phyloP scores from a whole-genome alignment of 495 filamentous ascomycete genomes.

The Hyaloscypha variabilis region DNA sequence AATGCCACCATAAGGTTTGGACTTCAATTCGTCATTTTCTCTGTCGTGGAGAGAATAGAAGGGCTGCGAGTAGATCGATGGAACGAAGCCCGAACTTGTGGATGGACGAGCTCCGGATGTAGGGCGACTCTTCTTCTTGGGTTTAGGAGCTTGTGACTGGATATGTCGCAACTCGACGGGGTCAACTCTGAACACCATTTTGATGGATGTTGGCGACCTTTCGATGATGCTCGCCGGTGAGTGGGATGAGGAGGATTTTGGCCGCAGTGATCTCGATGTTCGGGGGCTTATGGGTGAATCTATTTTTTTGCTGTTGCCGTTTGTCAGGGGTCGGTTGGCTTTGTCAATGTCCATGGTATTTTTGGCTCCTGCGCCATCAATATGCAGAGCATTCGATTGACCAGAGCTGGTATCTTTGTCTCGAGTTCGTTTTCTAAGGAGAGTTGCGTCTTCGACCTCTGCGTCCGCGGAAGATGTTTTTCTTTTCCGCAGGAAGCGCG shows the following conservation, averaged over 20 bases:
- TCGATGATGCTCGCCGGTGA: conserved; percentile 37
- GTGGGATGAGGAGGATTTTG: conserved; percentile 30
- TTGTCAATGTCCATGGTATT: conserved; percentile 14
- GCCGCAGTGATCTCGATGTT: conserved; percentile 39
- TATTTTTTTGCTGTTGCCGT: conserved; percentile 23
- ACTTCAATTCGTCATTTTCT: conserved; percentile 84
- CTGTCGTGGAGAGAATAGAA: conserved; percentile 87
- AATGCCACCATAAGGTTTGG: conserved; percentile 95
- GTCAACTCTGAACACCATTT: conserved; percentile 63
- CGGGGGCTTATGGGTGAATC: conserved; percentile 22
- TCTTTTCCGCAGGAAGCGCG: conserved; percentile 83
- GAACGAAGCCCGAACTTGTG: conserved; percentile 58
- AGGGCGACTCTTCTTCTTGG: conserved; percentile 43
- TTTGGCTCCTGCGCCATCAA: conserved; percentile 19
- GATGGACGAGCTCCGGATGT: conserved; percentile 31
- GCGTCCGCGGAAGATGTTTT: conserved; percentile 57
- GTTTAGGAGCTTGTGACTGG: conserved; percentile 47
- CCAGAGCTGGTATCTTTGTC: conserved; percentile 22
- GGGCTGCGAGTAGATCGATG: conserved; percentile 58
- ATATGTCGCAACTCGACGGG: conserved; percentile 61
- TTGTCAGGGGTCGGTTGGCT: conserved; percentile 12
- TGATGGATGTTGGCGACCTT: conserved; percentile 44
- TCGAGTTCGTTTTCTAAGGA: conserved; percentile 25
- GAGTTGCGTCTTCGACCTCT: conserved; percentile 18
- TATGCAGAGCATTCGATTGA: not conserved